Evolutionary conservation across 148 eudicot species (phyloP), one percentile per base, ranked within the genome.

Genomic region (Bassia scoparia): DNA sequence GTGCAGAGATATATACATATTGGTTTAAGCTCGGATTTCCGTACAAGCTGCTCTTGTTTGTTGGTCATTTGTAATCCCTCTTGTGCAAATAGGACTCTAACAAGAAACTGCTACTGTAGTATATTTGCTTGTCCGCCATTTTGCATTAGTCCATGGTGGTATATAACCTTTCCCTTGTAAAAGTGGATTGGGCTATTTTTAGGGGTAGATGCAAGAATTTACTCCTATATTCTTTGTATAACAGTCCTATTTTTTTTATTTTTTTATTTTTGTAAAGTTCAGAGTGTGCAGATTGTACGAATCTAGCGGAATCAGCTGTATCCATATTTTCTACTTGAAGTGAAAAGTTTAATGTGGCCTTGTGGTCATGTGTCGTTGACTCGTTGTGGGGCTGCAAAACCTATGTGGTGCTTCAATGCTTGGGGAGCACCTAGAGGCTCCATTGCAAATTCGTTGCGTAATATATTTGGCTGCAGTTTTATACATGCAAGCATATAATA

Each of bases 31-130:
- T 68, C 61, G 24, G 26, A 60, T 35, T 35, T 53, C 29, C 18
- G 54, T 64, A 1, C 55, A 64, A 72, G 59, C 71, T 64, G 71
- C 66, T 43, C 67, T 17, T 66, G 76, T 43, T 34, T 38, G 75
- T 29, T 56, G 70, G 63, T 63, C 31, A 4, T 55, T 50, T 72
- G 76, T 67, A 33, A 46, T 26, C 50, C 23, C 59, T 75, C 26
- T 54, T 52, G 56, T 61, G 64, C 63, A 48, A 67, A 69, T 69
- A 61, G 68, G 55, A 67, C 56, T 50, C 48, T 29, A 49, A 69
- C 46, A 31, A 75, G 15, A 41, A 30, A 55, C 30, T 69, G n/a
- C n/a, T n/a, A n/a, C n/a, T 30, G 10, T 63, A 10, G 58, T 69
- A 49, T 26, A 35, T 31, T 53, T 18, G 59, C 17, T 43, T 67